These are phyloP conservation scores for Bretziella fagacearum DNA, from an alignment of 2,329 filamentous ascomycete species.

Conservation along the genomic window DNA sequence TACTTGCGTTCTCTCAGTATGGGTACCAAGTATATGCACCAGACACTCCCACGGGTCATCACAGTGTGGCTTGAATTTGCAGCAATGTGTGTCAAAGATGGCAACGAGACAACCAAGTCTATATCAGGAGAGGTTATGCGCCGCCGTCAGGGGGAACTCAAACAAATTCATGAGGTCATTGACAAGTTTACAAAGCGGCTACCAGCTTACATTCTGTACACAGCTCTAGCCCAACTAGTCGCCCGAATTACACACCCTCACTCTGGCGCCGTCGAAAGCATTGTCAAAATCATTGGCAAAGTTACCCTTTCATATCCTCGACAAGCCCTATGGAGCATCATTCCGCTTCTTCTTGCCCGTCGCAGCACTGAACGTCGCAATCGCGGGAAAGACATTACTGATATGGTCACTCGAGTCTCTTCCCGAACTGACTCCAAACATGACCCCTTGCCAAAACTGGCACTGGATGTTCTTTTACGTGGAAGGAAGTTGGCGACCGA, in stretches of 20 bases:
- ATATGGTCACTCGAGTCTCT: no score
- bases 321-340: conserved; percentile 79
- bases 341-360: conserved; percentile 71
- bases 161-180: conserved; percentile 54
- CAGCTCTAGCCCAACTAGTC: conserved; percentile 76
- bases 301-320: conserved; percentile 78
- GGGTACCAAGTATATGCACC: conserved; percentile 90
- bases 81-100: conserved; percentile 37
- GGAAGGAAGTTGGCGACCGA: conserved; percentile 75
- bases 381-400: conserved; percentile 25
- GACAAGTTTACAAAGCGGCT: conserved; percentile 60
- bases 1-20: conserved; percentile 74
- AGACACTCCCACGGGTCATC: conserved; percentile 77
- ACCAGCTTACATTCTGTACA: conserved; percentile 65
- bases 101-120: conserved; percentile 22
- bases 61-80: conserved; percentile 92
- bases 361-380: conserved; percentile 28
- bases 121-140: conserved; percentile 32
- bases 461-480: conserved; percentile 49
- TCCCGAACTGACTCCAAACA: no score
- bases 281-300: conserved; percentile 67
- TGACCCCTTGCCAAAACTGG: conserved; percentile 20
- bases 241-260: conserved; percentile 89
- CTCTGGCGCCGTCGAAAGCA: conserved; percentile 53
- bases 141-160: conserved; percentile 47